A percentile compares a stretch with the other conserved stretches of the same genome.
Evolutionary conservation across 1,284 basidiomycete species (phyloP).

Genomic region (Cryptococcus sp.): DNA sequence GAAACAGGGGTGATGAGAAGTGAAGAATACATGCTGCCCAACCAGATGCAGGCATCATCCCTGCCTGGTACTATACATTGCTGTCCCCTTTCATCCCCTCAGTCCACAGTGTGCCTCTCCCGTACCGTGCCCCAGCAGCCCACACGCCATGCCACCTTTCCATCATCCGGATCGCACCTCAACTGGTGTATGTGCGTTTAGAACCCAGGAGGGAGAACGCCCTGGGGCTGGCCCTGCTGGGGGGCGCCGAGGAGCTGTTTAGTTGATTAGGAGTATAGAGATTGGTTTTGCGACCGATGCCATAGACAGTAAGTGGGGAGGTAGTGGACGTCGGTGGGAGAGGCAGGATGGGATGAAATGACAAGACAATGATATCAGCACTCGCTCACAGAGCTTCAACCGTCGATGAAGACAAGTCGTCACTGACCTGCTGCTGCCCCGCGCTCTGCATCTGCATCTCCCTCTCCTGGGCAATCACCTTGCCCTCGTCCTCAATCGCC

Average conservation of each 20-base stretch:
- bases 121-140: too few species aligned
- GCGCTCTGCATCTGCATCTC: constrained; percentile 91
- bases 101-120: too few species aligned
- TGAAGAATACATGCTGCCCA: neutral
- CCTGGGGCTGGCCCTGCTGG: constrained; percentile 30
- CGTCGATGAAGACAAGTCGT: neutral
- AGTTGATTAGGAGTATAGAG: too few species aligned
- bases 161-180: too few species aligned
- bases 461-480: constrained; percentile 90
- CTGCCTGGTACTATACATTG: neutral
- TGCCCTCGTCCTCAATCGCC: constrained; percentile 91
- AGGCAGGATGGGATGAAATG: neutral
- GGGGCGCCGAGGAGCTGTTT: constrained; percentile 33
- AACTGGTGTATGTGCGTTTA: constrained; percentile 13
- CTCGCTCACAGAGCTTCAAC: neutral
- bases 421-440: constrained; percentile 78
- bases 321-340: neutral
- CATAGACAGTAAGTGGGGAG: too few species aligned
- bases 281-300: too few species aligned
- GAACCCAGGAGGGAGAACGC: constrained; percentile 47
- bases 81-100: too few species aligned
- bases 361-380: neutral
- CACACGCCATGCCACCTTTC: too few species aligned
- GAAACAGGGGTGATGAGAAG: neutral
- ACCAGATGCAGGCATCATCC: neutral